A percentile compares a stretch with the other conserved stretches of the same genome.
phyloP scores from a whole-genome alignment of 495 filamentous ascomycete genomes.

The Hypoxylon fuscum region DNA sequence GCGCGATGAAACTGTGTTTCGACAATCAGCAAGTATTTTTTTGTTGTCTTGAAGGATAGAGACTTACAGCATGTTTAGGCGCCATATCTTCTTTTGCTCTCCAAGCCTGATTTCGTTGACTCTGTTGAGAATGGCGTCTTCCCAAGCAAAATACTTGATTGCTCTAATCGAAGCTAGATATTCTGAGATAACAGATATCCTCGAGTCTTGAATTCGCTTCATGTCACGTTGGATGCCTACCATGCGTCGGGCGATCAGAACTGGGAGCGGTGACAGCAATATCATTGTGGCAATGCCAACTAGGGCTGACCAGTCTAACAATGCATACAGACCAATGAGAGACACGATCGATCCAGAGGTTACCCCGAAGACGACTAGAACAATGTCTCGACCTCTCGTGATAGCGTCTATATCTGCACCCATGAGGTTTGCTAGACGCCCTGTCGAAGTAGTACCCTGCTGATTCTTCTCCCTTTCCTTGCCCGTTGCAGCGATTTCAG shows the following conservation, averaged over 20 bases:
- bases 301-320: constrained; percentile 58
- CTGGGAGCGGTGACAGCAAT: constrained; percentile 49
- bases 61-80: constrained; percentile 51
- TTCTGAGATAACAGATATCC: constrained; percentile 59
- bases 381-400: constrained; percentile 52
- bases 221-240: constrained; percentile 52
- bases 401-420: constrained; percentile 59
- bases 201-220: constrained; percentile 59
- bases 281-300: constrained; percentile 54
- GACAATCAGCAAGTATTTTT: constrained; percentile 3
- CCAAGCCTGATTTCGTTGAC: constrained; percentile 52
- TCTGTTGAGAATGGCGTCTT: constrained; percentile 53
- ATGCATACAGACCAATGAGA: constrained; percentile 52
- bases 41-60: background rate
- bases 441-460: constrained; percentile 52
- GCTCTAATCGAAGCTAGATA: constrained; percentile 59
- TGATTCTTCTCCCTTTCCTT: constrained; percentile 38
- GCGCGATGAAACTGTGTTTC: constrained; percentile 31
- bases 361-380: constrained; percentile 48
- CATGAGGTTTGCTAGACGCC: constrained; percentile 61
- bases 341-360: constrained; percentile 49
- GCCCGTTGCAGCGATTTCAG: constrained; percentile 40
- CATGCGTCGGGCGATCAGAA: constrained; percentile 52
- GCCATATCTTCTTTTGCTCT: constrained; percentile 60
- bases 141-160: constrained; percentile 64